Evolutionary conservation across 164 flowering plant genomes (phyloP), one percentile per base, ranked within the genome.

Genomic region (Dillenia suffruticosa): DNA sequence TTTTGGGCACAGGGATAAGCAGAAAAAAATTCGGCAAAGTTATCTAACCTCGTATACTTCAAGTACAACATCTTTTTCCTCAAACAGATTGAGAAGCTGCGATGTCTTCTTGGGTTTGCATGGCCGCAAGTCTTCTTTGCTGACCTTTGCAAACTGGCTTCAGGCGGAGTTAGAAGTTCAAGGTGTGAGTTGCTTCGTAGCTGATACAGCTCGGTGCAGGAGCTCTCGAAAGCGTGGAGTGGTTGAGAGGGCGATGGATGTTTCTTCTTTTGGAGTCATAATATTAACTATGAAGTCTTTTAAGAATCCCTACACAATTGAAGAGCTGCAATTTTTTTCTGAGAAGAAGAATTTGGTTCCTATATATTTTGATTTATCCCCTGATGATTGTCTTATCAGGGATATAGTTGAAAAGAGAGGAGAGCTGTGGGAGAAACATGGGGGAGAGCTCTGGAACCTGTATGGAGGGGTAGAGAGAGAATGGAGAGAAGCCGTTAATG

Each of bases 381-480:
- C 92, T 1, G 83, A 75, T 45, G 97, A 90, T 72, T 93, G 98
- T 66, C 84, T 88, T 48, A 80, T 85, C 8, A 73, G 97, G 69
- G 98, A 90, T 64, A 93, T 93, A 58, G 77, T 90, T 44, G 97
- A 93, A 80, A 89, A 65, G 71, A 72, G 95, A 59, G 96, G 97
- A 10, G 95, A 89, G 44, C 49, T 84, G 63, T 94, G 97, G 97
- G 99, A 91, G 51, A 82, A 81, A 64, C 76, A 86, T 66, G 97
- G 99, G 16, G 97, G 96, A 11, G 93, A 89, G 73, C 69, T 91
- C 1, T 91, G 99, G 97, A 68, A 66, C 57, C 53, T 71, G 32
- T 94, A 94, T 57, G 92, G 88, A 32, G 99, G 99, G 9, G 61
- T 89, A 49, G 99, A 91, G 76, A 82, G 80, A 65, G 96, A 89